Evolutionary conservation across 73 alveolate species (phyloP).

Genomic region (Symbiodinium natans): DNA sequence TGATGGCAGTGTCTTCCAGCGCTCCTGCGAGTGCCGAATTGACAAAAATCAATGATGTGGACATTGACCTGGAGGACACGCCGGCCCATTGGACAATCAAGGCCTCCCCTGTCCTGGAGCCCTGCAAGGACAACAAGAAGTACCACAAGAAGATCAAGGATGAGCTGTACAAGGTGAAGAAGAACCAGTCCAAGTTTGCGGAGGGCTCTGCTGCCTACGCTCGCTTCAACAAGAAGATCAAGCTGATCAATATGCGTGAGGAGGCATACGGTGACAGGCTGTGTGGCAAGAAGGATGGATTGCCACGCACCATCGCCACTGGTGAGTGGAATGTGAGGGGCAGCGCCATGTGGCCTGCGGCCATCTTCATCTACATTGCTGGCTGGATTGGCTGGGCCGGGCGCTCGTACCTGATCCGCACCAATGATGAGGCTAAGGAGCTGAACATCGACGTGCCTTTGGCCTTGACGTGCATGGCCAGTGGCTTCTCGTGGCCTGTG

Average conservation of each 20-base stretch:
- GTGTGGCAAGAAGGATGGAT: conserved; percentile 61
- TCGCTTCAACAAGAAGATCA: conserved; percentile 49
- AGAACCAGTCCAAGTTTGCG: conserved; percentile 56
- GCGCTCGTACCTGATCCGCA: conserved; percentile 84
- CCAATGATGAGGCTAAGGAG: conserved; percentile 74
- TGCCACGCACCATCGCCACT: conserved; percentile 61
- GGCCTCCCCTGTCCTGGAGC: conserved; percentile 52
- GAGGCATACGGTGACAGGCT: conserved; percentile 52
- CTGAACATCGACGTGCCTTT: conserved; percentile 58
- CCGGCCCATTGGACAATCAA: conserved; percentile 54
- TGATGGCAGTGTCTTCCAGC: conserved; percentile 74
- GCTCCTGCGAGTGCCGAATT: conserved; percentile 39
- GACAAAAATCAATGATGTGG: neutral
- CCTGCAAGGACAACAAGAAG: conserved; percentile 53
- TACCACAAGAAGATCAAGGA: conserved; percentile 8
- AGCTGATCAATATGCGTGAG: conserved; percentile 2
- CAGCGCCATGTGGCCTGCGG: conserved; percentile 55
- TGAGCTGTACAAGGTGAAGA: conserved; percentile 32
- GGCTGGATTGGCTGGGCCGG: conserved; percentile 88
- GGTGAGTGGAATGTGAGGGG: conserved; percentile 49
- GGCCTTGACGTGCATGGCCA: conserved; percentile 80
- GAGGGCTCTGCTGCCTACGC: conserved; percentile 68
- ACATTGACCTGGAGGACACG: conserved; percentile 49
- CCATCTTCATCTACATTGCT: conserved; percentile 52
- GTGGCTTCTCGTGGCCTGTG: conserved; percentile 86